Base-by-base conservation (phyloP, 2,329 filamentous ascomycete species). In the Keithomyces neogunnii region DNA sequence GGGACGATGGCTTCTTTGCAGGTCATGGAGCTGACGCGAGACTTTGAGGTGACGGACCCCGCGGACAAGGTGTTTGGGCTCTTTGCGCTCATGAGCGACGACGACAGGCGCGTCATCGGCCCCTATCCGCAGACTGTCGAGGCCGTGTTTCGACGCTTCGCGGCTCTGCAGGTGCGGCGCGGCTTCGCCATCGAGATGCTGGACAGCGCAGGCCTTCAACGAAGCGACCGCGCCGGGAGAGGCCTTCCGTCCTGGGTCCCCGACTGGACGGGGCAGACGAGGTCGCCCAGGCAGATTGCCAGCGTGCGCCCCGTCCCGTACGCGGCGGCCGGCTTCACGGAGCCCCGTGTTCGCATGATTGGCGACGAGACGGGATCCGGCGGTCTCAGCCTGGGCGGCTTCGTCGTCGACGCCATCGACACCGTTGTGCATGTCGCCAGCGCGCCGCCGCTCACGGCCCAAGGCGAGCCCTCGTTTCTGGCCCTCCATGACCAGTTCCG, bases 21-120 rank as follows among this genome's bases (percentile, higher is more conserved):
- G 40, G 26, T 44, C 11, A 44, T 44, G 40, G 45, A 47, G 10
- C 45, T 47, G 33, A 47, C 45, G 45, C 38, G 45, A 9, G 45
- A 35, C 19, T 35, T 38, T 47, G 45, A n/a, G 6, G 33, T 33
- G 10, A 47, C 32, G 9, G 45, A 47, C 29, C 32, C 32, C 3
- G 45, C 45, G 45, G 33, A 47, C n/a, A 35, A 47, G 13, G 31
- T 47, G 26, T 47, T 47, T 38, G 45, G 32, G 8, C 19, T 47
- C 9, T 39, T 47, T 36, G 45, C 45, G 31, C 45, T 47, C 31
- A 47, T 47, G 33, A 38, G 33, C 11, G 45, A 47, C 5, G 32
- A 35, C 7, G 45, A 47, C n/a, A 32, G 45, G 32, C 45, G 32
- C 38, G 45, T 33, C 9, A 47, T 36, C 10, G 45, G 31, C 4